Conservation (phyloP, 2,329 filamentous ascomycete species). For the Cladophialophora chaetospira region DNA sequence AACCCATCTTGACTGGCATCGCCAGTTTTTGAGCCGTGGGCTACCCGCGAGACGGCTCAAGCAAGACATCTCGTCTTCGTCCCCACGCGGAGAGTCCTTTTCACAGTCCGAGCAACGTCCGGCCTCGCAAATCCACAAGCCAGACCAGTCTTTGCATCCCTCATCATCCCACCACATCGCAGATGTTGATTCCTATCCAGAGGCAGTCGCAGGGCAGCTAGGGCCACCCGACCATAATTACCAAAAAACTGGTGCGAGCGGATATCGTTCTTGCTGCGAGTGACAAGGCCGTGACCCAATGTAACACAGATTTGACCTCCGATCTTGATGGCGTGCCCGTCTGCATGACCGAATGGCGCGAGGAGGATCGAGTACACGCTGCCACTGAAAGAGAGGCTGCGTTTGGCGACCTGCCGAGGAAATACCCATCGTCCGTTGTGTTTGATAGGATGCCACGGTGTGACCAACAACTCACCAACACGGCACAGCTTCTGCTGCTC, state of each 20-base stretch:
- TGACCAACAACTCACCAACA: constrained; percentile 54
- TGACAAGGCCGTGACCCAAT: constrained; percentile 59
- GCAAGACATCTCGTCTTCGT: constrained; percentile 2
- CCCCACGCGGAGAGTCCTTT: neutral
- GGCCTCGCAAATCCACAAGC: constrained; percentile 28
- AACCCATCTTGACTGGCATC: too few relatives aligned
- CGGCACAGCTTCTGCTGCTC: constrained; percentile 45
- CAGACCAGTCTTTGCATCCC: constrained; percentile 44
- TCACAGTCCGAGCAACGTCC: neutral
- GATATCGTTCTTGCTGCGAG: constrained; percentile 40
- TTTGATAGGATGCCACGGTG: constrained; percentile 62
- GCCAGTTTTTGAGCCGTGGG: too few relatives aligned
- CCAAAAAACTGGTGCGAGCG: constrained; percentile 60
- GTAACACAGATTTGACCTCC: constrained; percentile 55
- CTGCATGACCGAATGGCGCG: constrained; percentile 39
- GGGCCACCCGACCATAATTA: constrained; percentile 49
- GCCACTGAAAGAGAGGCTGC: constrained; percentile 47
- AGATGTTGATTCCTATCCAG: constrained; percentile 46
- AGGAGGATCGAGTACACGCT: constrained; percentile 61
- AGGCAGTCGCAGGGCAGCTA: constrained; percentile 43
- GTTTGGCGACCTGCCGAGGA: constrained; percentile 44
- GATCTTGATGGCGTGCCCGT: constrained; percentile 53
- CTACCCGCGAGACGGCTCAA: neutral
- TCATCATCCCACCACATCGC: constrained; percentile 47
- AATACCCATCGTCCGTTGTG: constrained; percentile 50